A percentile compares a stretch with the other conserved stretches of the same genome.
These are phyloP conservation scores for Jackrogersella minutella DNA, from an alignment of 495 filamentous ascomycete genomes.

Conservation along the genomic window DNA sequence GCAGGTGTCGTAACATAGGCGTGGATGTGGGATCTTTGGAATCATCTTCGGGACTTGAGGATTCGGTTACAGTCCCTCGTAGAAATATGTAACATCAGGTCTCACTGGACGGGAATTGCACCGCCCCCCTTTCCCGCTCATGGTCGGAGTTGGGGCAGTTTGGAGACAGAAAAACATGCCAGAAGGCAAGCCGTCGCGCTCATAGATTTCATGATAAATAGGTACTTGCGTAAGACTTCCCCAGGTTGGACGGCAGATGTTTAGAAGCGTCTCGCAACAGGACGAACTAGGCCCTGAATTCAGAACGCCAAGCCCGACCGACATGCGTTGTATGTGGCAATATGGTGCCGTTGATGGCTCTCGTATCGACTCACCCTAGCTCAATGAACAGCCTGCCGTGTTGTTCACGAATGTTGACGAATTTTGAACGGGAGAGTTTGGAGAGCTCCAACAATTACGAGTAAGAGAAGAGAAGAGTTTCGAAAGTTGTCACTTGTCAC, in stretches of 20 bases:
- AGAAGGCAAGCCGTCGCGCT: background rate
- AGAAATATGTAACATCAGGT: constrained; percentile 29
- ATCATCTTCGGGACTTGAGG: constrained; percentile 34
- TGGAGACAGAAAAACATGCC: constrained; percentile 19
- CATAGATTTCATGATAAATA: constrained; percentile 33
- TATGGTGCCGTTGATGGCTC: constrained; percentile 1
- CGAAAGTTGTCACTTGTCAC: background rate
- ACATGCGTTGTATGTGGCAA: constrained; percentile 24
- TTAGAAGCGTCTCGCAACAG: constrained; percentile 21
- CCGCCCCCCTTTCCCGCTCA: constrained; percentile 23
- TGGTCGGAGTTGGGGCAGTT: constrained; percentile 8
- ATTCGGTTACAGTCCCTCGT: constrained; percentile 31
- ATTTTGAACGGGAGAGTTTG: constrained; percentile 2
- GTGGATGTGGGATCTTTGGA: constrained; percentile 28
- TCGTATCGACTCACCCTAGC: constrained; percentile 12
- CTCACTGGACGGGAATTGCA: constrained; percentile 29
- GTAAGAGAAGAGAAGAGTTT: constrained; percentile 5
- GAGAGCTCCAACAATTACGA: constrained; percentile 3
- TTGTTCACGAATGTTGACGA: constrained; percentile 15
- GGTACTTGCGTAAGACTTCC: constrained; percentile 37
- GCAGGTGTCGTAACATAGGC: constrained; percentile 20
- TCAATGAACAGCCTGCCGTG: background rate
- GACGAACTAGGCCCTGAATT: constrained; percentile 13
- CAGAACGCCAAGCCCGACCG: constrained; percentile 28
- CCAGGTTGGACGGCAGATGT: constrained; percentile 17